A percentile compares a stretch with the other conserved stretches of the same genome.
phyloP scores from a whole-genome alignment of 2,329 filamentous ascomycete species.

The Aspergillus phoenicis region DNA sequence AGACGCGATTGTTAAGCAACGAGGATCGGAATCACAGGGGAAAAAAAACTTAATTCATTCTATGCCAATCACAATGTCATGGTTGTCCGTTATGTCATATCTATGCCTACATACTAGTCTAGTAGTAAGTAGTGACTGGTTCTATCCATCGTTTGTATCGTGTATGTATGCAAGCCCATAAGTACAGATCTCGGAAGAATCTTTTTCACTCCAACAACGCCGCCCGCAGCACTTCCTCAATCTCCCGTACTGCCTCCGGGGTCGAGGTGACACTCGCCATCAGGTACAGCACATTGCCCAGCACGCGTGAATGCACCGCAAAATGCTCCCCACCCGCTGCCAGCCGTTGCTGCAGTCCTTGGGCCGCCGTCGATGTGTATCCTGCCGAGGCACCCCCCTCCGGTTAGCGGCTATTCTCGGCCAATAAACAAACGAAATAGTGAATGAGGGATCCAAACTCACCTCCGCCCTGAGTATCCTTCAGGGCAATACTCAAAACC shows the following conservation, averaged over 20 bases:
- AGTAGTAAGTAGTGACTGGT: too few species aligned
- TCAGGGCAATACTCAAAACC: conserved; percentile 67
- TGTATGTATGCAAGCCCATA: too few species aligned
- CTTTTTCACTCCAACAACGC: conserved; percentile 30
- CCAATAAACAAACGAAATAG: not conserved
- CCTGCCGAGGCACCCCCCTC: conserved; percentile 38
- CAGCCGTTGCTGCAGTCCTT: conserved; percentile 55
- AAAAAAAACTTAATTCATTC: not conserved
- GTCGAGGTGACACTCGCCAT: conserved; percentile 60
- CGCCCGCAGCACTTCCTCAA: conserved; percentile 46
- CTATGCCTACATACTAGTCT: too few species aligned
- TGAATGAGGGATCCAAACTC: conserved; percentile 18
- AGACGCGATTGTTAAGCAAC: not conserved
- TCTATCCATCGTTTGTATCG: too few species aligned
- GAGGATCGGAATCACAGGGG: not conserved
- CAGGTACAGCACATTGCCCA: conserved; percentile 64
- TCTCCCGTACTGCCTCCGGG: conserved; percentile 41
- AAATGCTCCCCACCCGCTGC: conserved; percentile 43
- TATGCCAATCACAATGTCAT: too few species aligned
- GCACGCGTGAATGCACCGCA: conserved; percentile 60
- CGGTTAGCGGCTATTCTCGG: conserved; percentile 17
- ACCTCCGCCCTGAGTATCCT: conserved; percentile 52
- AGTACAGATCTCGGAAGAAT: not conserved
- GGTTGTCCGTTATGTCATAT: too few species aligned
- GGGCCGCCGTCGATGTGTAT: conserved; percentile 60